These are phyloP conservation scores for Trichosporon inkin DNA, from an alignment of 1,284 basidiomycete species.

Conservation along the genomic window DNA sequence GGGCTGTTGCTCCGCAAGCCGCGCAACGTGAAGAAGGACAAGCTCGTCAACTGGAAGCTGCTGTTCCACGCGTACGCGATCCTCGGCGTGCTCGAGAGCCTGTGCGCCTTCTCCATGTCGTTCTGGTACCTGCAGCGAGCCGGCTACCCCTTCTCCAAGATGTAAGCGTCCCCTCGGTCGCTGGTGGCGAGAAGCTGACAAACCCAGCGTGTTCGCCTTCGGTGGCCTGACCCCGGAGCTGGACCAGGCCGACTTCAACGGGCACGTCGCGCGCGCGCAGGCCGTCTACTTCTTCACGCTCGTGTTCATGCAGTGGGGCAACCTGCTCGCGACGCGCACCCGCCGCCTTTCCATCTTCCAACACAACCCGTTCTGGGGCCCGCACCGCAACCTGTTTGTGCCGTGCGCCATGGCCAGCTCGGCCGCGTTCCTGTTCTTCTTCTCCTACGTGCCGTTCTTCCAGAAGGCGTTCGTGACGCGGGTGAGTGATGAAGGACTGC, in stretches of 20 bases:
- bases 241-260: constrained; percentile 43
- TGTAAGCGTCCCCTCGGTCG: constrained; percentile 24
- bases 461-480: constrained; percentile 59
- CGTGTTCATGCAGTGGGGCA: constrained; percentile 66
- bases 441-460: constrained; percentile 58
- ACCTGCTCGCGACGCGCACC: constrained; percentile 56
- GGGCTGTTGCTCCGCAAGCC: constrained; percentile 61
- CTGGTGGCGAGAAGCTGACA: too few relatives aligned
- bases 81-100: constrained; percentile 58
- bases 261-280: constrained; percentile 54
- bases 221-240: constrained; percentile 51
- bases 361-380: constrained; percentile 50
- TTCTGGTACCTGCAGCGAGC: constrained; percentile 55
- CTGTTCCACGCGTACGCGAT: constrained; percentile 65
- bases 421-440: constrained; percentile 56
- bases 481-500: constrained; percentile 16
- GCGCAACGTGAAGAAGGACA: constrained; percentile 58
- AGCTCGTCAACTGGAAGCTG: constrained; percentile 54
- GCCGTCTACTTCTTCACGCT: constrained; percentile 60
- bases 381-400: constrained; percentile 50
- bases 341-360: constrained; percentile 56
- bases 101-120: constrained; percentile 55
- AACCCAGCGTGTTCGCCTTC: constrained; percentile 53
- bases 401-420: constrained; percentile 55
- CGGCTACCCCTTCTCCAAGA: constrained; percentile 58